Conservation (phyloP, 2,329 filamentous ascomycete genomes). For the Venturia nashicola region DNA sequence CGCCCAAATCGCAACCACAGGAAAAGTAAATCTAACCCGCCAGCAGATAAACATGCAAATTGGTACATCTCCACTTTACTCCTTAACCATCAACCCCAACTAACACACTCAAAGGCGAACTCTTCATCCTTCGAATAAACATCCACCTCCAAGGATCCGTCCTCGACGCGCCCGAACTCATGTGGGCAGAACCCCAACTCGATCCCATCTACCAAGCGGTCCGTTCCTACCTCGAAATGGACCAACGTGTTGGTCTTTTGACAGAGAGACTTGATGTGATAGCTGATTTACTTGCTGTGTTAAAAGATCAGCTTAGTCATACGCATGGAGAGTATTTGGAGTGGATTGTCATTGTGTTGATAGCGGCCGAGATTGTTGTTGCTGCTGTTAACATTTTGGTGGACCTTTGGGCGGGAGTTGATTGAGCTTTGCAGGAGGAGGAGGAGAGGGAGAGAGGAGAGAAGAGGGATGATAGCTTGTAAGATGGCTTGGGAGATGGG, state of each 20-base stretch:
- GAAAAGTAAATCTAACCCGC: constrained; percentile 78
- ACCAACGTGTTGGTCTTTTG: constrained; percentile 79
- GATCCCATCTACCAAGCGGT: constrained; percentile 96
- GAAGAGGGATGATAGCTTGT: too few species aligned
- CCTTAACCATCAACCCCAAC: neutral
- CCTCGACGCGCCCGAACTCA: constrained; percentile 90
- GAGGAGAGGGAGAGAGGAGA: neutral
- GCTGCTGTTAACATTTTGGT: constrained; percentile 91
- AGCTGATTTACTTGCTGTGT: constrained; percentile 77
- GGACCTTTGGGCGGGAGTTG: constrained; percentile 66
- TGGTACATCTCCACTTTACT: constrained; percentile 32
- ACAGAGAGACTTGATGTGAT: constrained; percentile 89
- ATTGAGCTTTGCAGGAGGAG: constrained; percentile 24
- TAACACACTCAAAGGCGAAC: constrained; percentile 36
- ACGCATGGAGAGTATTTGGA: constrained; percentile 44
- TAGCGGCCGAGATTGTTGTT: constrained; percentile 89
- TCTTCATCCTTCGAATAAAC: constrained; percentile 95
- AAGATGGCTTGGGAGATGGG: too few species aligned
- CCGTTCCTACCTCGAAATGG: constrained; percentile 92
- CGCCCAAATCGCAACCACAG: constrained; percentile 81
- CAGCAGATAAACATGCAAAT: constrained; percentile 99
- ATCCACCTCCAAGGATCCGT: constrained; percentile 97
- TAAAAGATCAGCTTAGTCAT: constrained; percentile 92
- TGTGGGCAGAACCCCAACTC: constrained; percentile 95
- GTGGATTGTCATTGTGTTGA: constrained; percentile 69